Base-by-base conservation (phyloP, 2,329 filamentous ascomycete species). In the Neonectria ditissima region DNA sequence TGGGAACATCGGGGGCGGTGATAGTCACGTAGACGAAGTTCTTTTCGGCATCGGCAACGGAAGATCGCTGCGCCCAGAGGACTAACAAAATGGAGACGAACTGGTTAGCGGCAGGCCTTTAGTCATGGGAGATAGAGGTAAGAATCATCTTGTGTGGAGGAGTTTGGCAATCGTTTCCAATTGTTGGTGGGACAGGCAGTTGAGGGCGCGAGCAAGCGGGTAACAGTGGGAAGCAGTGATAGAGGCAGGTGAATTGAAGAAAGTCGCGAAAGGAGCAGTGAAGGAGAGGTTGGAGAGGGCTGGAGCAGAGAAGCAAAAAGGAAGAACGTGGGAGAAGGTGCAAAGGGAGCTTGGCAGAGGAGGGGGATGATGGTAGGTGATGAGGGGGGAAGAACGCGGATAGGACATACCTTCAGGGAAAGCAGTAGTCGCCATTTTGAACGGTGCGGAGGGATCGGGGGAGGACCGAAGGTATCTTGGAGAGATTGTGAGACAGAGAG, bases 41-140 rank as follows among this genome's bases (percentile, higher is more conserved):
- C 86, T 94, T 97, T 79, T 90, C 87, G 60, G 92, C 79, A 59
- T 97, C 94, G 72, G 85, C 84, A 73, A 81, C 84, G 77, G 91
- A 96, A 50, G 95, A 98, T 86, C 96, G 94, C 86, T 99, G 96
- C 71, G 96, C 95, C 96, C 96, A 99, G 81, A 94, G 92, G 74
- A 99, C 96, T 98, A 76, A 63, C 57, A 45, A 45, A 48, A 48
- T 41, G 55, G 20, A 47, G 41, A 26, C 51, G 37, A 20, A 44
- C 16, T 18, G 16, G 59, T 70, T 55, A 71, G 69, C 28, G 14
- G n/a, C 16, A 16, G n/a, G 22, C n/a, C n/a, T 43, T 47, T 9
- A 37, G 55, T 43, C 51, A 51, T 37, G 20, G 24, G 47, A 32
- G n/a, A 18, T 11, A 4, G 50, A 22, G 18, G 11, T 9, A 22